A percentile compares a stretch with the other conserved stretches of the same genome.
phyloP scores from a whole-genome alignment of 306 rosid genomes.

The Psophocarpus tetragonolobus region DNA sequence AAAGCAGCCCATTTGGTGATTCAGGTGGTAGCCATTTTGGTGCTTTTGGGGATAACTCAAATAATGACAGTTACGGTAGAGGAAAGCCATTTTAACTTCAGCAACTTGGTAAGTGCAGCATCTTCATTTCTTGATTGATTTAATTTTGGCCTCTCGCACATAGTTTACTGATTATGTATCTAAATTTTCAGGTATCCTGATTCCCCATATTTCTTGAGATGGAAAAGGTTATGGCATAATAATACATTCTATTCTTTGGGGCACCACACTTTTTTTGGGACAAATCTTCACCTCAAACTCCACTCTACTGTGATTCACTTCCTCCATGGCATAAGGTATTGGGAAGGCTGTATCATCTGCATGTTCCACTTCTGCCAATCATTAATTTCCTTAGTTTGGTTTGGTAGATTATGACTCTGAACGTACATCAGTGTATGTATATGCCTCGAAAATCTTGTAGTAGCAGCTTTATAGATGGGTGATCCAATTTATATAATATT shows the following conservation, averaged over 20 bases:
- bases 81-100: conserved; percentile 36
- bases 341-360: neutral
- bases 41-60: conserved; percentile 11
- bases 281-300: neutral
- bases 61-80: conserved; percentile 30
- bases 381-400: neutral
- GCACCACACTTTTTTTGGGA: neutral
- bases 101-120: conserved; percentile 23
- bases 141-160: conserved; percentile 15
- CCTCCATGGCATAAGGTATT: neutral
- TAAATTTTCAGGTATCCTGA: conserved; percentile 4
- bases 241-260: neutral
- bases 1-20: conserved; percentile 28
- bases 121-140: conserved; percentile 30
- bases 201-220: conserved; percentile 5
- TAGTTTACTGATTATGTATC: neutral
- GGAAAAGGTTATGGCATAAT: conserved; percentile 11
- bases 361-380: conserved; percentile 19
- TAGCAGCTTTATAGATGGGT: conserved; percentile 5
- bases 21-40: conserved; percentile 26
- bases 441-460: conserved; percentile 18
- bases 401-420: conserved; percentile 18
- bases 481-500: conserved; percentile 10
- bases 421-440: neutral
- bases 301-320: neutral